phyloP scores from a whole-genome alignment of 192 early-diverging fungal genomes.

The Coemansia sp. region DNA sequence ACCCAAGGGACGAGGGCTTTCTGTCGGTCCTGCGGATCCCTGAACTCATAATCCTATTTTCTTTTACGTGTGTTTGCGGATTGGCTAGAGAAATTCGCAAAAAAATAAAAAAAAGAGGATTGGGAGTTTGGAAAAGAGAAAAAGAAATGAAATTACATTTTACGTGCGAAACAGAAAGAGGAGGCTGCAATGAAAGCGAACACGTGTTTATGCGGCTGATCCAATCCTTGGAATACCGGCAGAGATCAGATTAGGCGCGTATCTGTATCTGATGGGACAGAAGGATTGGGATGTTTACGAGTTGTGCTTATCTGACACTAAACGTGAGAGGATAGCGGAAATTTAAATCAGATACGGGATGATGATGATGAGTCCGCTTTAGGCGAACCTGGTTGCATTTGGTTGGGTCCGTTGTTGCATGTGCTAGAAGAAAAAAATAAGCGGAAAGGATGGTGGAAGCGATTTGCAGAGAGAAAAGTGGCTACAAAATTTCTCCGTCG shows the following conservation, averaged over 20 bases:
- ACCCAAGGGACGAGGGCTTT: conserved; percentile 10
- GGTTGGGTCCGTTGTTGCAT: too few relatives aligned
- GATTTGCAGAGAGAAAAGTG: too few relatives aligned
- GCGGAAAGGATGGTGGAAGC: too few relatives aligned
- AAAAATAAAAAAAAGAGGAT: background rate
- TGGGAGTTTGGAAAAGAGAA: background rate
- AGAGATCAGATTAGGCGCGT: too few relatives aligned
- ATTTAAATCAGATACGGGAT: too few relatives aligned
- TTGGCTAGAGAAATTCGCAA: background rate
- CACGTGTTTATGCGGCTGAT: background rate
- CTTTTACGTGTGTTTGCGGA: too few relatives aligned
- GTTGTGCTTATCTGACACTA: too few relatives aligned
- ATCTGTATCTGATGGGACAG: background rate
- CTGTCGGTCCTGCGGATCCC: conserved; percentile 25
- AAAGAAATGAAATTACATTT: background rate
- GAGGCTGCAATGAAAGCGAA: background rate
- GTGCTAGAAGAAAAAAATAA: too few relatives aligned
- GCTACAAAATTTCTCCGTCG: too few relatives aligned
- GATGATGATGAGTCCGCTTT: too few relatives aligned
- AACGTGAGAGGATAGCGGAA: too few relatives aligned
- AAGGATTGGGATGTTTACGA: background rate
- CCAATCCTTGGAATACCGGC: background rate
- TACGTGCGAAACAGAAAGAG: background rate
- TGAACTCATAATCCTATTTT: conserved; percentile 23
- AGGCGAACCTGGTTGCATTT: too few relatives aligned